Conservation (phyloP, 257 asterid species). For the Nicotiana tabacum region DNA sequence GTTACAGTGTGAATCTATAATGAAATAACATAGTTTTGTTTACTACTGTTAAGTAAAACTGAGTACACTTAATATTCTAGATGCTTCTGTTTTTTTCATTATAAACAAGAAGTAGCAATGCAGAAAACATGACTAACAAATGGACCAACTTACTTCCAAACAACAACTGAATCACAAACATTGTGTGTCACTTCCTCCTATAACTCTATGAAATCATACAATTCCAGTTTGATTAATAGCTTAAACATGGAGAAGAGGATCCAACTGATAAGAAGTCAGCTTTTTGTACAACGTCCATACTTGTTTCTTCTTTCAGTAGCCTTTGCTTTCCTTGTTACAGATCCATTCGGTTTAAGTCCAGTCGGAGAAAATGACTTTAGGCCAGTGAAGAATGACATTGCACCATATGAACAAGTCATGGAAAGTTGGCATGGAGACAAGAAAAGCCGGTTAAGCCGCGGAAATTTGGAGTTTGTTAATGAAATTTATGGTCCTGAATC, state of each 20-base stretch:
- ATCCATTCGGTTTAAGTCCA: constrained; percentile 77
- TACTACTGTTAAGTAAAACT: too few species aligned
- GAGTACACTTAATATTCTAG: background rate
- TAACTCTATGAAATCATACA: constrained; percentile 20
- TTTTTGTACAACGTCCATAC: constrained; percentile 47
- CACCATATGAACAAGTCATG: constrained; percentile 63
- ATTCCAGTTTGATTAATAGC: background rate
- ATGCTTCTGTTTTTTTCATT: background rate
- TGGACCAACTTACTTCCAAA: constrained; percentile 26
- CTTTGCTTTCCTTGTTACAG: constrained; percentile 46
- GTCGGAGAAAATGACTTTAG: constrained; percentile 63
- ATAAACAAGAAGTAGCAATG: constrained; percentile 16
- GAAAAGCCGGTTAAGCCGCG: constrained; percentile 55
- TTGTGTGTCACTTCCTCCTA: constrained; percentile 34
- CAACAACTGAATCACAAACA: constrained; percentile 38
- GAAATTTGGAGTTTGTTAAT: constrained; percentile 56
- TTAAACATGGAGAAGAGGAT: constrained; percentile 47
- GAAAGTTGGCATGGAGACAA: constrained; percentile 67
- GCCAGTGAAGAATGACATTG: constrained; percentile 69
- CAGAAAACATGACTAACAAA: constrained; percentile 39
- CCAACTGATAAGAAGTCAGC: constrained; percentile 26
- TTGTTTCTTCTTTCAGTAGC: constrained; percentile 33
- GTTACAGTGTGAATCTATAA: too few species aligned
- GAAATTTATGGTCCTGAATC: constrained; percentile 85
- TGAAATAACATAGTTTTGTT: too few species aligned